Evolutionary conservation across 2,329 filamentous ascomycete genomes (phyloP).

Genomic region (Cucurbitaria berberidis): DNA sequence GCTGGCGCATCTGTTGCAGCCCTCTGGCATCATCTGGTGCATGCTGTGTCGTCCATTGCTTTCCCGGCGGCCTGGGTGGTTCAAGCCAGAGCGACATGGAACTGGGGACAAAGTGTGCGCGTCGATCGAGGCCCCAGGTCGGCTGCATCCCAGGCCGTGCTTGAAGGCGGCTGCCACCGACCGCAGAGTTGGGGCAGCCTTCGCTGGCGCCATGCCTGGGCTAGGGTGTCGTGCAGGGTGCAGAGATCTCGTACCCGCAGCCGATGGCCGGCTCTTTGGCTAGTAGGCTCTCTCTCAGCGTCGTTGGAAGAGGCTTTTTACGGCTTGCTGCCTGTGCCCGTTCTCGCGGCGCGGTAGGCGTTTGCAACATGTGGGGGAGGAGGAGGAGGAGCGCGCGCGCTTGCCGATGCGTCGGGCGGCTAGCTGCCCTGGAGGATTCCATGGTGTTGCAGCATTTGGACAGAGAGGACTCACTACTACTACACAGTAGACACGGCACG

Average conservation of each 20-base stretch:
- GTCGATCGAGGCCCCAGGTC: slow-evolving; percentile 33
- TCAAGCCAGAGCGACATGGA: slow-evolving; percentile 28
- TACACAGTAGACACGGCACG: too few species aligned
- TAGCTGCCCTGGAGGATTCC: too few species aligned
- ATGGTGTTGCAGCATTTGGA: too few species aligned
- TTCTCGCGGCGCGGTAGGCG: slow-evolving; percentile 31
- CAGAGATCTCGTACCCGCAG: slow-evolving; percentile 37
- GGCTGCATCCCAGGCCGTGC: slow-evolving; percentile 27
- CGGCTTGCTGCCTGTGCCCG: slow-evolving; percentile 29
- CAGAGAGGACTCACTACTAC: too few species aligned
- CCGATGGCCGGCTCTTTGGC: slow-evolving; percentile 24
- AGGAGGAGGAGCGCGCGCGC: too few species aligned
- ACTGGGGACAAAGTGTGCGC: slow-evolving; percentile 33
- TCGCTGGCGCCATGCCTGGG: slow-evolving; percentile 27
- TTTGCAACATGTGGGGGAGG: slow-evolving; percentile 30
- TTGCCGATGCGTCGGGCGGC: slow-evolving; percentile 2
- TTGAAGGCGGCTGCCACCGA: slow-evolving; percentile 24
- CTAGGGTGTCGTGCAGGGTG: slow-evolving; percentile 20
- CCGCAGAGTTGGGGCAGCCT: slow-evolving; percentile 33
- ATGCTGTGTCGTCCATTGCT: slow-evolving; percentile 22
- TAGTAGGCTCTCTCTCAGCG: slow-evolving; percentile 21
- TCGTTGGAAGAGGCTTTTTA: slow-evolving; percentile 19
- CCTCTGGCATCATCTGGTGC: slow-evolving; percentile 10
- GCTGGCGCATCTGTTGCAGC: slow-evolving; percentile 17
- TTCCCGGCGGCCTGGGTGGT: slow-evolving; percentile 41